phyloP scores from a whole-genome alignment of 441 rosid species.

The Lepidium campestre region DNA sequence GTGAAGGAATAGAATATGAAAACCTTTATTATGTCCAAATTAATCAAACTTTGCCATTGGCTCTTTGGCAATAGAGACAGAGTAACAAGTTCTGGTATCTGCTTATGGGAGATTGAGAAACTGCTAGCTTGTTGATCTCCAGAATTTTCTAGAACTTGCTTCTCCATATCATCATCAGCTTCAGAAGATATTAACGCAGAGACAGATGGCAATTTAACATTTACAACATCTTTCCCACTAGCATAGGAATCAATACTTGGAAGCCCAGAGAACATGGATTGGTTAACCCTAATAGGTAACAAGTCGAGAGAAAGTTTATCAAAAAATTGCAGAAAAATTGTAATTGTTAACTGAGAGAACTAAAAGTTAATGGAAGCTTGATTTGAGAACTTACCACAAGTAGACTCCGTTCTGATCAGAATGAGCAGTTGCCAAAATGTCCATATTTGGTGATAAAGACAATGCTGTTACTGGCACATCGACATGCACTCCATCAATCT shows the following conservation, averaged over 20 bases:
- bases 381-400: slow-evolving; percentile 56
- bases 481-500: slow-evolving; percentile 83
- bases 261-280: slow-evolving; percentile 73
- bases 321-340: neutral
- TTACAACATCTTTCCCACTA: slow-evolving; percentile 74
- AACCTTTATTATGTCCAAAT: slow-evolving; percentile 96
- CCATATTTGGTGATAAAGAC: slow-evolving; percentile 95
- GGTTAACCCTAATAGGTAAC: slow-evolving; percentile 63
- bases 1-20: neutral
- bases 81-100: slow-evolving; percentile 90
- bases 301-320: neutral
- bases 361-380: neutral
- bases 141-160: slow-evolving; percentile 32
- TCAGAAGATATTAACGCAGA: slow-evolving; percentile 54
- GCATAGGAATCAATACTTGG: slow-evolving; percentile 63
- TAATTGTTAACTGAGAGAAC: neutral
- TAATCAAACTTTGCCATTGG: slow-evolving; percentile 97
- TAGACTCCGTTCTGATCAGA: slow-evolving; percentile 92
- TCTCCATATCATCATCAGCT: slow-evolving; percentile 36
- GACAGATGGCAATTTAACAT: slow-evolving; percentile 78
- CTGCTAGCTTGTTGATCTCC: slow-evolving; percentile 26
- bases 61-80: slow-evolving; percentile 87
- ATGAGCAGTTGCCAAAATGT: slow-evolving; percentile 85
- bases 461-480: slow-evolving; percentile 81
- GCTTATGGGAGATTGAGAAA: slow-evolving; percentile 36